Percentiles rank a stretch among this genome's conserved stretches.
Evolutionary conservation across 495 filamentous ascomycete species (phyloP).

Genomic region (Xylaria curta): DNA sequence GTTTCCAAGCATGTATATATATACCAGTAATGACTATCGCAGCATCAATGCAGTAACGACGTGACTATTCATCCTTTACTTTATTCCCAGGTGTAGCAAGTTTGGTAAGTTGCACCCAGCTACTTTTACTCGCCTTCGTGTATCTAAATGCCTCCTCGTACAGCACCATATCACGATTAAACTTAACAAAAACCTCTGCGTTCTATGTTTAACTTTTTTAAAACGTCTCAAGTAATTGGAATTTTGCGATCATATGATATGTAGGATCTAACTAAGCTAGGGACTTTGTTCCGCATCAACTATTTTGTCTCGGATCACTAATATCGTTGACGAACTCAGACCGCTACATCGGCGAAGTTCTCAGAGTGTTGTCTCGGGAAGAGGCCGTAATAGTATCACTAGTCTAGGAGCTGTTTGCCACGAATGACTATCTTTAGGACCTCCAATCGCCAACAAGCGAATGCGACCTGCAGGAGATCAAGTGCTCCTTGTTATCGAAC

Average conservation of each 20-base stretch:
- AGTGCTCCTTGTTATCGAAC: not conserved
- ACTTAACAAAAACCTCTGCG: not conserved
- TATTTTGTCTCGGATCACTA: not conserved
- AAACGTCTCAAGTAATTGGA: not conserved
- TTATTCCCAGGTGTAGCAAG: not conserved
- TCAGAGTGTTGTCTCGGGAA: not conserved
- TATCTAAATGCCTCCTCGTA: not conserved
- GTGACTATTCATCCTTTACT: not conserved
- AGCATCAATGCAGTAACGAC: not conserved
- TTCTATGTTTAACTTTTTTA: not conserved
- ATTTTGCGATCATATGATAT: not conserved
- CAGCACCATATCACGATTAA: too few relatives aligned
- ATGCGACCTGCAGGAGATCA: not conserved
- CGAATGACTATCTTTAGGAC: not conserved
- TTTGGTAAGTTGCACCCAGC: not conserved
- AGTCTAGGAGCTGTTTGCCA: not conserved
- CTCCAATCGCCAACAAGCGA: not conserved
- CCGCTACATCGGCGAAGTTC: not conserved
- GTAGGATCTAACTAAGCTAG: not conserved
- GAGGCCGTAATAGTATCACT: not conserved
- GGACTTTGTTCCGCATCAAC: not conserved
- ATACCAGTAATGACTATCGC: not conserved
- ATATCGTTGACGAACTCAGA: not conserved
- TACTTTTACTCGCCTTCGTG: too few relatives aligned
- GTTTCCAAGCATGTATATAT: not conserved